These are phyloP conservation scores for Fusarium scirpi DNA, from an alignment of 2,329 filamentous ascomycete species.

Conservation along the genomic window DNA sequence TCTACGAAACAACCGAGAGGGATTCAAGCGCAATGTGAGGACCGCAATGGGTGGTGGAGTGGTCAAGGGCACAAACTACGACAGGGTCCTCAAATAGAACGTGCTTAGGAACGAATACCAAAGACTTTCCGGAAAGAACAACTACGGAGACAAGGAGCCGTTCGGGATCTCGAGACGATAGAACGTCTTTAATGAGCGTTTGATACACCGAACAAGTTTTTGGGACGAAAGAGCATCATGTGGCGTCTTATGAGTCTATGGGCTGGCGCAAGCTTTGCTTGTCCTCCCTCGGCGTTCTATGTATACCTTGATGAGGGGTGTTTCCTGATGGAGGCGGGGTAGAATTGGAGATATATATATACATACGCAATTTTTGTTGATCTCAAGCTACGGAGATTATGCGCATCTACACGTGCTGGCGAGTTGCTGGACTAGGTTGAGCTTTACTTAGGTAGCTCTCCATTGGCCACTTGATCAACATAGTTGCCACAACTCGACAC, in stretches of 20 bases:
- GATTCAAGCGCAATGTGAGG: conserved; percentile 91
- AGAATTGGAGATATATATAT: conserved; percentile 16
- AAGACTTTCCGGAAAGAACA: conserved; percentile 18
- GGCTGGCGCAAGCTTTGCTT: conserved; percentile 28
- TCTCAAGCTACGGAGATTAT: conserved; percentile 4
- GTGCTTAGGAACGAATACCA: conserved; percentile 1
- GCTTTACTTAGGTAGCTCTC: background rate
- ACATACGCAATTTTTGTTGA: background rate
- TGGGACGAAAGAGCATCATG: conserved; percentile 29
- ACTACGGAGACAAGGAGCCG: background rate
- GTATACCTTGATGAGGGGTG: conserved; percentile 2
- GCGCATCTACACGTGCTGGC: background rate
- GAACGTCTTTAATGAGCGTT: conserved; percentile 22
- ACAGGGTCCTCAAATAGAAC: conserved; percentile 77
- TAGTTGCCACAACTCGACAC: background rate
- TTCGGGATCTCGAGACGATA: conserved; percentile 18
- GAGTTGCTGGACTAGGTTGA: conserved; percentile 2
- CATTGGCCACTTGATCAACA: background rate
- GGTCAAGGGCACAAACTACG: conserved; percentile 79
- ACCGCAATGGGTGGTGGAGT: conserved; percentile 83
- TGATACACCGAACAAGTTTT: conserved; percentile 26
- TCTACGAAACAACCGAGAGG: conserved; percentile 84
- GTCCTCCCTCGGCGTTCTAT: conserved; percentile 10
- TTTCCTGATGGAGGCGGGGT: conserved; percentile 7
- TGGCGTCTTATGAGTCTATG: conserved; percentile 38